Evolutionary conservation across 768 basidiomycete genomes (phyloP), one percentile per base, ranked within the genome.

Genomic region (Lentinula boryana): DNA sequence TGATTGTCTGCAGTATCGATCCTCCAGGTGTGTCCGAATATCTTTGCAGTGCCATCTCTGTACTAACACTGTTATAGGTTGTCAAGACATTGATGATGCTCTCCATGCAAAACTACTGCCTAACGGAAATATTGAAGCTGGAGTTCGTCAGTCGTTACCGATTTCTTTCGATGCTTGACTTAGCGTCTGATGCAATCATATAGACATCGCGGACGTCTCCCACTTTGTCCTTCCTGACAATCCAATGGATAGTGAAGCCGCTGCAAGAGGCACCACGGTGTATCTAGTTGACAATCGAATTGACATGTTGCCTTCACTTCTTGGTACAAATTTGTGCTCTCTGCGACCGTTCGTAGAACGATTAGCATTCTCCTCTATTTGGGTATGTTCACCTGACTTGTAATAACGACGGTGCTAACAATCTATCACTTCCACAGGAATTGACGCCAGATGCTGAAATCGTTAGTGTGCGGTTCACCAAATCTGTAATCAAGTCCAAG

Each of bases 201-300:
- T 67, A 98, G 95, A 99, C 70, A 99, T 99, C 64, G 96, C 96
- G 60, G 97, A 99, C 69, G 96, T 99, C 2, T 97, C 96, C 5
- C 87, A 98, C 71, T 99, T 99, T 65, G 96, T 99, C 0, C 86
- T 82, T 57, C 80, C 95, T 1, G 93, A 95, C 67, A 99, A 90
- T 44, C 86, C 95, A 0, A 98, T 99, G 94, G 96, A 99, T 66
- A 87, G 77, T 48, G 96, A 99, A 71, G 96, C 96, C 21, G 92
- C 95, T n/a, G 83, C 94, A 16, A 80, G 96, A 62, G 96, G 96
- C 4, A 98, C 96, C 4, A 98, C 96, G 0, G 96, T 99, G 0
- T 99, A 98, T 71, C 84, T 99, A 1, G 96, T 98, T 5, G 96
- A 99, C 78, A 96, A 95, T 73, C 91, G 96, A 36, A 94, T 99